Evolutionary conservation across 805 yeast species (phyloP), one percentile per base, ranked within the genome.

Genomic region (Priceomyces fermenticarens): DNA sequence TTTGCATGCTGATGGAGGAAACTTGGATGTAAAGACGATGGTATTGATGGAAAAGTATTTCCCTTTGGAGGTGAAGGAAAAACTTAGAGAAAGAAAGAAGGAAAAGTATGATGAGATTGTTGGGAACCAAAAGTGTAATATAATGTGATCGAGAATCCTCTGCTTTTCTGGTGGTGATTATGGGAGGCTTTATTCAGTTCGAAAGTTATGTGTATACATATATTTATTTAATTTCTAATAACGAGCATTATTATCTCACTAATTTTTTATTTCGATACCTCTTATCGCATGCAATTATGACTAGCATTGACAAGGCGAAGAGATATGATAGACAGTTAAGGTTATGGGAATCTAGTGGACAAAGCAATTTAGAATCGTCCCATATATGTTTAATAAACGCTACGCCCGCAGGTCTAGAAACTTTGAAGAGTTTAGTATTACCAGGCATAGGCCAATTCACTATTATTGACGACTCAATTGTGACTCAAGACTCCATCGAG

Each of bases 311-410:
- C 28, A 75, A 67, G 41, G 60, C 58, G 51, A 69, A 70, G 36
- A 81, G 81, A 45, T 89, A 87, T 56, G 97, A 90, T 60, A 73
- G 99, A 30, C 98, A 91, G 57, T 65, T 91, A 43, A 75, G 97
- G 29, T 65, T 91, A 11, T 91, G 98, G 98, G 89, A 87, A 1
- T 53, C 74, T 0, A 60, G 72, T 9, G 99, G 97, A 3, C 99
- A 91, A 54, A 43, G 58, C 3, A 65, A 70, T 5, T 67, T 91
- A 12, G 77, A 77, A 26, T 52, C 56, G 2, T 67, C 90, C 0
- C 80, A 75, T 41, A 70, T 89, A 3, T 76, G 88, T 41, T 58
- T 88, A 2, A 51, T 88, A 2, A 77, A 79, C 34, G 80, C 80
- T 4, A 67, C 78, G 1, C 53, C 81, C 0, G 67, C 81, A 0